Percentiles rank a stretch among this genome's conserved stretches.
Conservation (phyloP, 2,329 filamentous ascomycete species). For the Coniochaeta sp. region DNA sequence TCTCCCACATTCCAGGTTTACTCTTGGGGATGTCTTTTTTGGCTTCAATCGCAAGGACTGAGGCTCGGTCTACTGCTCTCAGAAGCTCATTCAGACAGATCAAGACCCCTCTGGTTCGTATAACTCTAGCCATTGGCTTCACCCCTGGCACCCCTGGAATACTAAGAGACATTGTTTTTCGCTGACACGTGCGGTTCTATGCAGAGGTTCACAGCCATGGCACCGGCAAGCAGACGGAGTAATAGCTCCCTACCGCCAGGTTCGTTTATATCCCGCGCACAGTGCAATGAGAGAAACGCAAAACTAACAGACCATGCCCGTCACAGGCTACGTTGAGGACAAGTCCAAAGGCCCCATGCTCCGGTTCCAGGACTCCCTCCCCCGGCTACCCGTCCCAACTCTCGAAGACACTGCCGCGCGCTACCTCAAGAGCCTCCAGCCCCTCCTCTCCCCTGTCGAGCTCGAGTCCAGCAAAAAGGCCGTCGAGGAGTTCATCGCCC, state of each 20-base stretch:
- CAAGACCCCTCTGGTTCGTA: slow-evolving; percentile 18
- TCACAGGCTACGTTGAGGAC: slow-evolving; percentile 70
- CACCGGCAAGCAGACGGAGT: slow-evolving; percentile 42
- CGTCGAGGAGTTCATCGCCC: slow-evolving; percentile 79
- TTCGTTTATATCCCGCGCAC: slow-evolving; percentile 21
- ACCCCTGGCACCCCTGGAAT: too few relatives aligned
- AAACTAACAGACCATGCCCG: slow-evolving; percentile 5
- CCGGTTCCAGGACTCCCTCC: slow-evolving; percentile 79
- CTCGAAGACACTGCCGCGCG: slow-evolving; percentile 75
- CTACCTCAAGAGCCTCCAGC: slow-evolving; percentile 74
- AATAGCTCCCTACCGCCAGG: slow-evolving; percentile 50
- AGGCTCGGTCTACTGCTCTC: slow-evolving; percentile 25
- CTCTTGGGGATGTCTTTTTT: slow-evolving; percentile 21
- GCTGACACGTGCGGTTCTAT: slow-evolving; percentile 6
- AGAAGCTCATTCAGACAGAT: slow-evolving; percentile 16
- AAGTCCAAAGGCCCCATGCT: slow-evolving; percentile 72
- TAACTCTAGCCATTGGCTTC: neutral
- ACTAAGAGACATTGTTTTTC: neutral
- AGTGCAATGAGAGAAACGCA: neutral
- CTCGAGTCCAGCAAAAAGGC: slow-evolving; percentile 70
- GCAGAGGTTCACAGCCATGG: slow-evolving; percentile 37
- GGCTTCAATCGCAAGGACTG: slow-evolving; percentile 24
- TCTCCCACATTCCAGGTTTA: neutral
- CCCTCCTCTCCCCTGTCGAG: slow-evolving; percentile 62
- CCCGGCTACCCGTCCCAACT: slow-evolving; percentile 68